A percentile compares a stretch with the other conserved stretches of the same genome.
These are phyloP conservation scores for Penicillium sp. DNA, from an alignment of 2,329 filamentous ascomycete species.

Conservation along the genomic window DNA sequence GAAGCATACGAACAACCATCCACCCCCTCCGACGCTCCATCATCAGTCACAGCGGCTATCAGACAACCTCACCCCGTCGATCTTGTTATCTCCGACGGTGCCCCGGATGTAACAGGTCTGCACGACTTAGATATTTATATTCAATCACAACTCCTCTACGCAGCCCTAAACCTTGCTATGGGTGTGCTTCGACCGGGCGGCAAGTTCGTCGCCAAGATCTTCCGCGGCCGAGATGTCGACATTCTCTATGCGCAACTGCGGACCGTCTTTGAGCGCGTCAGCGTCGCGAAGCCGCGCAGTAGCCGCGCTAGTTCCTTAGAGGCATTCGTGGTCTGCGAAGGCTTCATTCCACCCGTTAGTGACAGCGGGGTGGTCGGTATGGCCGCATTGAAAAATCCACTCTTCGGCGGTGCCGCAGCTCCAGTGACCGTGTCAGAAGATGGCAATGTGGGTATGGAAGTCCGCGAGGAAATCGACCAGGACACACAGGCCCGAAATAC, in stretches of 20 bases:
- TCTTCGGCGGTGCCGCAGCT: conserved; percentile 41
- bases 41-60: conserved; percentile 36
- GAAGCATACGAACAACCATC: conserved; percentile 54
- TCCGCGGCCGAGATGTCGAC: conserved; percentile 92
- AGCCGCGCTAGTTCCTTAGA: conserved; percentile 96
- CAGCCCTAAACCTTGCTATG: conserved; percentile 87
- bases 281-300: conserved; percentile 89
- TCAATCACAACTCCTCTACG: conserved; percentile 91
- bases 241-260: conserved; percentile 91
- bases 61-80: conserved; percentile 77
- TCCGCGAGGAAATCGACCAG: conserved; percentile 46
- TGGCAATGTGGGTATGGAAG: conserved; percentile 37
- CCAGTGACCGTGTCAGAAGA: conserved; percentile 30
- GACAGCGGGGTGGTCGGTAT: conserved; percentile 51
- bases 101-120: conserved; percentile 92
- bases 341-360: conserved; percentile 70
- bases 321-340: conserved; percentile 92
- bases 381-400: conserved; percentile 38
- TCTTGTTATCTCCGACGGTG: conserved; percentile 90
- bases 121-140: conserved; percentile 99
- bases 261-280: conserved; percentile 81
- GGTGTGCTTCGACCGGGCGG: conserved; percentile 91
- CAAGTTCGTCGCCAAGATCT: conserved; percentile 98
- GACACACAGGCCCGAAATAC: conserved; percentile 18
- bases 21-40: conserved; percentile 30